Evolutionary conservation across 805 yeast species (phyloP), one percentile per base, ranked within the genome.

Genomic region (Sugiyamaella floridensis): DNA sequence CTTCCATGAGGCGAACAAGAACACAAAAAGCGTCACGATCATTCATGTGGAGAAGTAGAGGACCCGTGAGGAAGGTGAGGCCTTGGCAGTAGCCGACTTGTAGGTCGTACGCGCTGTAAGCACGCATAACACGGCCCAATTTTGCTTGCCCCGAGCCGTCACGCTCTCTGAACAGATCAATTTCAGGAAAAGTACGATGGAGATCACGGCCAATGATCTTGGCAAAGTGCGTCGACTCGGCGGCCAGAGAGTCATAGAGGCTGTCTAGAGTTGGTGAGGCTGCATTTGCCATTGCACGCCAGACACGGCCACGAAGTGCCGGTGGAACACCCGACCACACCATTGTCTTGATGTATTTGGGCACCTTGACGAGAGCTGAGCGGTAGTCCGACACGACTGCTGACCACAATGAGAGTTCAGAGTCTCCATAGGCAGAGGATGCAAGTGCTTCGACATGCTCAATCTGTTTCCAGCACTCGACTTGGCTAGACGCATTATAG

Each of bases 21-120:
- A 72, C 63, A 72, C 82, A 66, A 76, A 82, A 15, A 74, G 81
- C 59, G 70, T 66, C 63, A 63, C 72, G 57, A 45, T 67, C 71
- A 44, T 61, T 61, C 65, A 71, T 71, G 52, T 74, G 76, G 60
- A 73, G 73, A 54, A 77, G 71, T 40, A 82, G 67, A 4, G 82
- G 80, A 1, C 84, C 85, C 11, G 81, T 85, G 45, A 82, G 67
- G 59, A 82, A 82, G 22, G 83, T 75, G 16, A 82, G 67, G 6
- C 87, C 87, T 63, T 82, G 87, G 63, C 87, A 82, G 61, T 82
- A 82, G 10, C 87, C 87, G 58, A 82, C 77, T 58, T 81, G 83
- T 49, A 75, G 74, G 65, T 82, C 86, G 61, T 79, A 82, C 57
- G 81, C 78, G 47, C 82, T 79, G 59, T 78, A 82, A 0, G 84